These are phyloP conservation scores for Citrus cavaleriei DNA, from an alignment of 345 rosid species.

Conservation along the genomic window DNA sequence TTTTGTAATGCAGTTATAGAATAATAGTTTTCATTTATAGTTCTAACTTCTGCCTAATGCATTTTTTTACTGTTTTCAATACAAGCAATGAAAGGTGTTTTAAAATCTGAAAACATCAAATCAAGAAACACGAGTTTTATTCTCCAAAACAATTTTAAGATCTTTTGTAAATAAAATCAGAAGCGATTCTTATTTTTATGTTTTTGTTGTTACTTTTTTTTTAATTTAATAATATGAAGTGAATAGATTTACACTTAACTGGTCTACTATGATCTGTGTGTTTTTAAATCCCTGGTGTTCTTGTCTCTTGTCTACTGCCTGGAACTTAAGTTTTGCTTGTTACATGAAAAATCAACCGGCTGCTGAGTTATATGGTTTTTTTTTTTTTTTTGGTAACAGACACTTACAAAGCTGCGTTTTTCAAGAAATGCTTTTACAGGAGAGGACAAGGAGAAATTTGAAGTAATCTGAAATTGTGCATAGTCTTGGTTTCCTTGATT, in stretches of 20 bases:
- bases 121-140: not conserved
- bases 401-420: constrained; percentile 86
- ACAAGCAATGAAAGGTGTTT: not conserved
- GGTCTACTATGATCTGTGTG: not conserved
- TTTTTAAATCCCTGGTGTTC: not conserved
- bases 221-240: not conserved
- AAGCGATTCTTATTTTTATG: not conserved
- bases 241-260: not conserved
- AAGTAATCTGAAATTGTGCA: constrained; percentile 34
- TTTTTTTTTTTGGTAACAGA: constrained; percentile 33
- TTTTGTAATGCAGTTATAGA: no score
- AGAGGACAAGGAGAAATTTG: constrained; percentile 67
- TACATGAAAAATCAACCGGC: not conserved
- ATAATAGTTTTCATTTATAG: not conserved
- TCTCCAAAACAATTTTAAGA: not conserved
- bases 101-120: not conserved
- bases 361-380: constrained; percentile 1
- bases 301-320: not conserved
- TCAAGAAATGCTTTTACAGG: constrained; percentile 59
- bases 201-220: not conserved
- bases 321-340: not conserved
- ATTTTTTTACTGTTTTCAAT: not conserved
- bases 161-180: not conserved
- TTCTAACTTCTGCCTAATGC: not conserved
- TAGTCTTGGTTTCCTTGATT: not conserved